phyloP scores from a whole-genome alignment of 345 rosid species.

The Anacardium occidentale region DNA sequence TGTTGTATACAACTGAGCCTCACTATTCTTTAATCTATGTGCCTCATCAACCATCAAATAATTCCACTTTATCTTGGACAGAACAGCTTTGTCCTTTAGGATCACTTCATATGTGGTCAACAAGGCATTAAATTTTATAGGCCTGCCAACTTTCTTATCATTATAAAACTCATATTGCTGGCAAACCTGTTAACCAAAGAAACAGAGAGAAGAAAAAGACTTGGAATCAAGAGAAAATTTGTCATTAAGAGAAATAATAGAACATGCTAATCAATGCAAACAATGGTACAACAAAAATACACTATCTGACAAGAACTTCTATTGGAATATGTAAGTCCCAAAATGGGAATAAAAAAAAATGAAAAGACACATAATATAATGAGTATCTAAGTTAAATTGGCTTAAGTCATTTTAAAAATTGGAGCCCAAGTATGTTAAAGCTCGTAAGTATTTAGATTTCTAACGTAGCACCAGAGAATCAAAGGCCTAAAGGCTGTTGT shows the following conservation, averaged over 20 bases:
- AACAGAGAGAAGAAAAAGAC: conserved; percentile 2
- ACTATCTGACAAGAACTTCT: neutral
- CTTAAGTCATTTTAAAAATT: too few species aligned
- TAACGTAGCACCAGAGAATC: too few species aligned
- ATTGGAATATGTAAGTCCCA: too few species aligned
- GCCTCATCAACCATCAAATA: conserved; percentile 99
- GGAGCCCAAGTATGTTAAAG: too few species aligned
- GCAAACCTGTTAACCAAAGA: conserved; percentile 64
- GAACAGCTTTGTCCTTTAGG: conserved; percentile 88
- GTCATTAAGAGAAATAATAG: neutral
- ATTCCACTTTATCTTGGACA: conserved; percentile 94
- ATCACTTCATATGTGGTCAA: conserved; percentile 98
- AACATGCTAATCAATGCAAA: neutral
- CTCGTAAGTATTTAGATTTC: too few species aligned
- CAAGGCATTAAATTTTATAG: conserved; percentile 81
- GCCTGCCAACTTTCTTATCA: conserved; percentile 81
- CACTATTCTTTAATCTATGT: conserved; percentile 95
- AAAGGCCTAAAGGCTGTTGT: too few species aligned
- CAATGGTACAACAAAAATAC: neutral
- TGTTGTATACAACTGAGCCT: conserved; percentile 94
- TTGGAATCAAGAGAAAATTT: neutral
- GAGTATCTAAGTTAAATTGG: too few species aligned
- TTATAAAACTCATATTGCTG: conserved; percentile 91
- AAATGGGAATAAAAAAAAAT: too few species aligned
- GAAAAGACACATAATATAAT: too few species aligned